phyloP scores from a whole-genome alignment of 345 rosid species.

The Mangifera indica region DNA sequence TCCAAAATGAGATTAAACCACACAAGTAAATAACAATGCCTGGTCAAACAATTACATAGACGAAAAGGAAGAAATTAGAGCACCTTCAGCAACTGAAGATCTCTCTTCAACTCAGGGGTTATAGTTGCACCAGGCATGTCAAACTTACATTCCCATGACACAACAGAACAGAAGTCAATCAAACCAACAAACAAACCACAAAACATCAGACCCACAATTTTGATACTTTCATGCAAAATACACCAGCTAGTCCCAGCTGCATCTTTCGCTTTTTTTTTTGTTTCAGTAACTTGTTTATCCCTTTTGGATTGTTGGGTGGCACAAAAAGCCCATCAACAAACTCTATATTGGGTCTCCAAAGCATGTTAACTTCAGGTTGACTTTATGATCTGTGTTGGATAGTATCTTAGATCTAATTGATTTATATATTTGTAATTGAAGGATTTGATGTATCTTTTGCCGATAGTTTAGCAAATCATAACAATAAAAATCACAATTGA shows the following conservation, averaged over 20 bases:
- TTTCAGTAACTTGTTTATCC: conserved; percentile 61
- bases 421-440: no score
- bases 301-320: conserved; percentile 66
- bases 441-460: no score
- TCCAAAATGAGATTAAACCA: neutral
- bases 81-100: conserved; percentile 93
- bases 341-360: conserved; percentile 61
- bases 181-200: neutral
- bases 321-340: conserved; percentile 83
- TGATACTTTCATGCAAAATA: neutral
- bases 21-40: neutral
- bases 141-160: conserved; percentile 47
- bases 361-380: conserved; percentile 32
- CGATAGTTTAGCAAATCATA: no score
- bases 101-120: conserved; percentile 82
- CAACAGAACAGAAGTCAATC: conserved; percentile 2
- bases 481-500: no score
- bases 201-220: neutral
- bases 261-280: conserved; percentile 72
- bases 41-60: neutral
- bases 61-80: neutral
- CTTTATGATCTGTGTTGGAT: conserved; percentile 17
- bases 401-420: no score
- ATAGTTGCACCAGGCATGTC: conserved; percentile 89
- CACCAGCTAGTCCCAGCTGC: conserved; percentile 72